Evolutionary conservation across 192 early-diverging fungal genomes (phyloP).

Genomic region (Coemansia sp.): DNA sequence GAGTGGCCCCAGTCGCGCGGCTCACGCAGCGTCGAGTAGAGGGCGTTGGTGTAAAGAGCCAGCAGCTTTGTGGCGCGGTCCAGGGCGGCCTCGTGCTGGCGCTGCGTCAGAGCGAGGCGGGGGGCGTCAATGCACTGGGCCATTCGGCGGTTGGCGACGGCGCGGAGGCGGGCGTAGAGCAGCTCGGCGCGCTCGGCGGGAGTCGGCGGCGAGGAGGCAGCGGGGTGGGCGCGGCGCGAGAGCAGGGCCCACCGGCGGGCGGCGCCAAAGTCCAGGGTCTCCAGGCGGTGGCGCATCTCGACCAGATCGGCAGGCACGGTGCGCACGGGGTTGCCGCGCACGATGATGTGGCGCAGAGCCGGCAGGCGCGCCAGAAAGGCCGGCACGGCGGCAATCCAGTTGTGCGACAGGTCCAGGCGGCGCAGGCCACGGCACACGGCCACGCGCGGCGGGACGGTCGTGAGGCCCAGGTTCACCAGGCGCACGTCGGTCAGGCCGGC

Average conservation of each 20-base stretch:
- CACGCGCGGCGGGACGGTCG: conserved; percentile 14
- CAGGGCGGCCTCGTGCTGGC: conserved; percentile 41
- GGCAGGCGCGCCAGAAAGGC: conserved; percentile 31
- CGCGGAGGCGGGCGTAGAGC: conserved; percentile 23
- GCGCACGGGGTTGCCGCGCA: conserved; percentile 40
- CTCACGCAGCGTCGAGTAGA: conserved; percentile 37
- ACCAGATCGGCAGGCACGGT: conserved; percentile 38
- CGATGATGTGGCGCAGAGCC: conserved; percentile 26
- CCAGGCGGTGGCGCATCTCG: conserved; percentile 43
- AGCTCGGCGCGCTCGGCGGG: conserved; percentile 12
- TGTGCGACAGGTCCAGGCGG: conserved; percentile 49
- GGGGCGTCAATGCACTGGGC: conserved; percentile 31
- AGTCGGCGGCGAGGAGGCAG: background rate
- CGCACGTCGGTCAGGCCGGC: conserved; percentile 20
- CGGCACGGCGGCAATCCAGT: conserved; percentile 42
- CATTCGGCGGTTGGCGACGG: conserved; percentile 31
- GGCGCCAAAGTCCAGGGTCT: conserved; percentile 31
- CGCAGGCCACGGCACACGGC: conserved; percentile 23
- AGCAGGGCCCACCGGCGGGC: conserved; percentile 24
- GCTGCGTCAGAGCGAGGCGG: conserved; percentile 28
- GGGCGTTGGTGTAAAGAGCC: conserved; percentile 22
- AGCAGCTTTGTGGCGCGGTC: conserved; percentile 35
- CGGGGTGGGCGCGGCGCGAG: conserved; percentile 8
- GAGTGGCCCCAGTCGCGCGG: conserved; percentile 47
- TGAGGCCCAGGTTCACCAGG: conserved; percentile 46